These are phyloP conservation scores for Heliocybe sulcata DNA, from an alignment of 1,284 basidiomycete species.

Conservation along the genomic window DNA sequence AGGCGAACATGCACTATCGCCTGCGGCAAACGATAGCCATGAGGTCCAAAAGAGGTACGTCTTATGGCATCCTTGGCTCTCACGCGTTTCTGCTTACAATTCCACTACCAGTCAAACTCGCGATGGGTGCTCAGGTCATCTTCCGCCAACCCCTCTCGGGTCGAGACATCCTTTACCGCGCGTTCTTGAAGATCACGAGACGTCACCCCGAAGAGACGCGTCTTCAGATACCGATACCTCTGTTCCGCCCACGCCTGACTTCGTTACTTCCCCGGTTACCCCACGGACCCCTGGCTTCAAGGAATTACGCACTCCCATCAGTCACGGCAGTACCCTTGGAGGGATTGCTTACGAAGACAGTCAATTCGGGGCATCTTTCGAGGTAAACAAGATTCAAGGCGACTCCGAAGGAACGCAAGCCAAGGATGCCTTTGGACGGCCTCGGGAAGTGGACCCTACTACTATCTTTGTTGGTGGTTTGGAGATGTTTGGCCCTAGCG, in stretches of 20 bases:
- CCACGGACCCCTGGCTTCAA: slow-evolving; percentile 34
- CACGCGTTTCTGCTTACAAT: no score
- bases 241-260: slow-evolving; percentile 37
- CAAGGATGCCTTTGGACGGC: slow-evolving; percentile 13
- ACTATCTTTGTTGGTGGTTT: slow-evolving; percentile 73
- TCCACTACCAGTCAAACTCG: background rate
- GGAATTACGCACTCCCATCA: slow-evolving; percentile 32
- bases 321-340: slow-evolving; percentile 6
- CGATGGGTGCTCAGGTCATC: background rate
- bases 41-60: no score
- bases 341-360: slow-evolving; percentile 14
- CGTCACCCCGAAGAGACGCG: slow-evolving; percentile 18
- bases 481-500: slow-evolving; percentile 49
- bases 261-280: slow-evolving; percentile 39
- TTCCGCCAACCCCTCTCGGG: no score
- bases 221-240: slow-evolving; percentile 13
- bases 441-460: slow-evolving; percentile 46
- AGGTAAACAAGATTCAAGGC: no score
- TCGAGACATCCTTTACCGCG: no score
- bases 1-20: background rate
- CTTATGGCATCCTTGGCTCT: no score
- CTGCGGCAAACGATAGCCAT: background rate
- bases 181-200: background rate
- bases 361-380: slow-evolving; percentile 1
- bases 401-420: background rate